Evolutionary conservation across 75 land plant genomes (phyloP).

Genomic region (Pinus tabuliformis): DNA sequence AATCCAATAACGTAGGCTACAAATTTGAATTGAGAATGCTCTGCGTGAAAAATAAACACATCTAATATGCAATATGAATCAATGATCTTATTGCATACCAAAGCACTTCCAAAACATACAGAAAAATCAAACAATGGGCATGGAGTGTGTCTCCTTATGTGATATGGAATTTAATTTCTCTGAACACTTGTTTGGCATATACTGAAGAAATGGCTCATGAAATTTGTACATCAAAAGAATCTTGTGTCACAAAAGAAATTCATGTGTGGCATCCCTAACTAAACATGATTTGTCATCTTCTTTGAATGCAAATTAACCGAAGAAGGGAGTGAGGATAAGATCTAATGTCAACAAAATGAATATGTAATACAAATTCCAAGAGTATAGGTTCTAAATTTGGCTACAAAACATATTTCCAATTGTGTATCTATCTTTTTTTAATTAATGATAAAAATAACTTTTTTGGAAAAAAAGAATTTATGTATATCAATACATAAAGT

Average conservation of each 20-base stretch:
- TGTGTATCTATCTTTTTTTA: too few species aligned
- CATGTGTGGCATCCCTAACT: neutral
- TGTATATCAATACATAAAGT: too few species aligned
- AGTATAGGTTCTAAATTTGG: neutral
- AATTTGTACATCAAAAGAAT: neutral
- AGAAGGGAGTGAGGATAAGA: neutral
- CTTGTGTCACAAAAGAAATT: neutral
- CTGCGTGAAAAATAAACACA: neutral
- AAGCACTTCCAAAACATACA: neutral
- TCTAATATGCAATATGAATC: neutral
- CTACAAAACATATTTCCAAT: neutral
- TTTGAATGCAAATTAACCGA: neutral
- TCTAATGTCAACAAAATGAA: neutral
- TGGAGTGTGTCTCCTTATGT: too few species aligned
- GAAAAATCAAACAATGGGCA: neutral
- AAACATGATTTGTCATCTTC: neutral
- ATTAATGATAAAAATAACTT: too few species aligned
- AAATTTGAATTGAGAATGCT: too few species aligned
- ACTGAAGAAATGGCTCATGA: neutral
- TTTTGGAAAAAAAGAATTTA: too few species aligned
- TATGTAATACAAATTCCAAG: neutral
- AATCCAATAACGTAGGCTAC: too few species aligned
- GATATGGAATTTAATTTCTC: conserved; percentile 1
- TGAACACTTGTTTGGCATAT: neutral
- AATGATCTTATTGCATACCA: neutral